phyloP scores from a whole-genome alignment of 257 asterid species.

The Fraxinus quadrangulata region DNA sequence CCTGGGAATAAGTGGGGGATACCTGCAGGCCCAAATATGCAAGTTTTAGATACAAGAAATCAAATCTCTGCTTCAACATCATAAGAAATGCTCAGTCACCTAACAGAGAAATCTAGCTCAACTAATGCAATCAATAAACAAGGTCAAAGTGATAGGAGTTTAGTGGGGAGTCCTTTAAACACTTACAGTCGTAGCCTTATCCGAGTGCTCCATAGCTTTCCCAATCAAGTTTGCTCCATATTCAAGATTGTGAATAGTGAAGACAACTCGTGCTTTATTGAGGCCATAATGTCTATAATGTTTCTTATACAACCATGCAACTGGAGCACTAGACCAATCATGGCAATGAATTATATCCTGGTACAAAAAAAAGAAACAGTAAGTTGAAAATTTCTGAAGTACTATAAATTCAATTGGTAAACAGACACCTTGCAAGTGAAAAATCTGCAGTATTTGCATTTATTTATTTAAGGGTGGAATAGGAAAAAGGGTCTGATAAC shows the following conservation, averaged over 20 bases:
- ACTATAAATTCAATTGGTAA: background rate
- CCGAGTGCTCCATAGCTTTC: constrained; percentile 75
- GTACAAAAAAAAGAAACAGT: constrained; percentile 22
- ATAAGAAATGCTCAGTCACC: constrained; percentile 11
- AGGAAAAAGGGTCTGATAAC: background rate
- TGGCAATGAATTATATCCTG: constrained; percentile 98
- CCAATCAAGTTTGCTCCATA: constrained; percentile 77
- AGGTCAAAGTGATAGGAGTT: constrained; percentile 1
- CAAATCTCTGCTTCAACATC: constrained; percentile 20
- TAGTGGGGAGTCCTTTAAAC: constrained; percentile 13
- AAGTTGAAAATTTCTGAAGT: constrained; percentile 8
- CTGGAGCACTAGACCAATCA: constrained; percentile 99
- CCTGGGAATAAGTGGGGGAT: constrained; percentile 87
- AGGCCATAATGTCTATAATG: constrained; percentile 82
- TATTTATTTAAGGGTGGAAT: background rate
- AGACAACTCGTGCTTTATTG: constrained; percentile 84
- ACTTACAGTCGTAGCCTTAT: constrained; percentile 93
- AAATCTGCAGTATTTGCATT: too few species aligned
- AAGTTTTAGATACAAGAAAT: constrained; percentile 1
- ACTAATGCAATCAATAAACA: constrained; percentile 15
- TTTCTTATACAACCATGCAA: constrained; percentile 91
- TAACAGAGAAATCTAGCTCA: constrained; percentile 2
- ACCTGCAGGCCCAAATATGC: constrained; percentile 55
- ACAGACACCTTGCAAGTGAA: background rate
- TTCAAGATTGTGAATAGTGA: constrained; percentile 98